Percentiles rank a stretch among this genome's conserved stretches.
Evolutionary conservation across 2,329 filamentous ascomycete genomes (phyloP).

Genomic region (Taxawa tesnikishii): DNA sequence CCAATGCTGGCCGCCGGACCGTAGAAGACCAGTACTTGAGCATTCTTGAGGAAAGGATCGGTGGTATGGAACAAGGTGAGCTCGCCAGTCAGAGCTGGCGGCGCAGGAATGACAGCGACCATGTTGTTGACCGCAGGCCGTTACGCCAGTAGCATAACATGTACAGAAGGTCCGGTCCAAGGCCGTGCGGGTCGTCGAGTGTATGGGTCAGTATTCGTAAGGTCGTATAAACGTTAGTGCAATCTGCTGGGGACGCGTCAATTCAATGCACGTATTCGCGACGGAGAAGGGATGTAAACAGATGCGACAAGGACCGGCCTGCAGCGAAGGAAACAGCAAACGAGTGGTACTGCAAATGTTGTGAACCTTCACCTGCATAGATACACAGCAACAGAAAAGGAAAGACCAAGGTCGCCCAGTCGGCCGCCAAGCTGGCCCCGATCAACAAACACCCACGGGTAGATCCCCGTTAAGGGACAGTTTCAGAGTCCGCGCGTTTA

Average conservation of each 20-base stretch:
- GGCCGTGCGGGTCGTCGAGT: neutral
- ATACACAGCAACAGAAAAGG: neutral
- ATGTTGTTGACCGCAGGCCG: constrained; percentile 46
- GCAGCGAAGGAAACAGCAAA: neutral
- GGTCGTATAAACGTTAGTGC: neutral
- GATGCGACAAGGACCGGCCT: constrained; percentile 8
- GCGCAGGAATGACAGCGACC: constrained; percentile 70
- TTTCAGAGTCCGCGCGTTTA: no score
- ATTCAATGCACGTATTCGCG: neutral
- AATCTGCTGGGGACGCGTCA: neutral
- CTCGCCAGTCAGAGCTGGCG: constrained; percentile 64
- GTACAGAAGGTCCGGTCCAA: neutral
- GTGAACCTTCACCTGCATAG: neutral
- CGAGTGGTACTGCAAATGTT: neutral
- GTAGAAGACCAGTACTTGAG: constrained; percentile 82
- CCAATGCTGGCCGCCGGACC: constrained; percentile 65
- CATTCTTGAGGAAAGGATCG: constrained; percentile 70
- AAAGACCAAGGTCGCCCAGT: no score
- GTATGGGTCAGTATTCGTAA: neutral
- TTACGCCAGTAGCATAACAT: neutral
- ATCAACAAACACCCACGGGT: no score
- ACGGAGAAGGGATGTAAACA: constrained; percentile 4
- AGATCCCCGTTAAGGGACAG: no score
- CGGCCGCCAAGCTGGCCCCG: no score
- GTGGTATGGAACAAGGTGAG: constrained; percentile 81